Evolutionary conservation across 108 stramenopile species (phyloP).

Genomic region (Nannochloropsis oceanica): DNA sequence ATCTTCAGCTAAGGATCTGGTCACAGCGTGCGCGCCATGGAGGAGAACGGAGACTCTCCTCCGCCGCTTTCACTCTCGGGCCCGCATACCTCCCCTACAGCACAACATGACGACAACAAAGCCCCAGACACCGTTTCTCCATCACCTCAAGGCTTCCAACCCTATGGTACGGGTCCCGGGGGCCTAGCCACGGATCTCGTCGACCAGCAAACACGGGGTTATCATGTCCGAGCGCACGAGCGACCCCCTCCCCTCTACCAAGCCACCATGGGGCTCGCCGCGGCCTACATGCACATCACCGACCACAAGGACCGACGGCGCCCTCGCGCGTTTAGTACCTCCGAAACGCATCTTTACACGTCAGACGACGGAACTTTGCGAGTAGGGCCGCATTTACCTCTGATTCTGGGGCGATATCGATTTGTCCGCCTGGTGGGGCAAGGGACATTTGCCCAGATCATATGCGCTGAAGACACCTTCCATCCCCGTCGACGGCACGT

Average conservation of each 20-base stretch:
- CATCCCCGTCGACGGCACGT: slow-evolving; percentile 4
- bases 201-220: neutral
- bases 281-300: neutral
- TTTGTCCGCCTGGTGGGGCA: neutral
- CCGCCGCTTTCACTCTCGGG: neutral
- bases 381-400: neutral
- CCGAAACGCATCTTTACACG: neutral
- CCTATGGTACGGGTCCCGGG: neutral
- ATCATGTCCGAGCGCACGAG: neutral
- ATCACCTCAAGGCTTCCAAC: neutral
- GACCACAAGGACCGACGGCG: neutral
- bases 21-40: neutral
- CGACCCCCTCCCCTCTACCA: neutral
- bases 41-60: neutral
- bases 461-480: slow-evolving; percentile 18
- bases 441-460: neutral
- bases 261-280: neutral
- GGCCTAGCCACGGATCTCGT: neutral
- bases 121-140: neutral
- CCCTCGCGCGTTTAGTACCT: neutral
- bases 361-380: neutral
- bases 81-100: neutral
- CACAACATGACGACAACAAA: neutral
- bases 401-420: neutral
- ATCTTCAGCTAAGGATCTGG: too few species aligned